Evolutionary conservation across 208 protist genomes (phyloP).

Genomic region (Leishmania braziliensis): DNA sequence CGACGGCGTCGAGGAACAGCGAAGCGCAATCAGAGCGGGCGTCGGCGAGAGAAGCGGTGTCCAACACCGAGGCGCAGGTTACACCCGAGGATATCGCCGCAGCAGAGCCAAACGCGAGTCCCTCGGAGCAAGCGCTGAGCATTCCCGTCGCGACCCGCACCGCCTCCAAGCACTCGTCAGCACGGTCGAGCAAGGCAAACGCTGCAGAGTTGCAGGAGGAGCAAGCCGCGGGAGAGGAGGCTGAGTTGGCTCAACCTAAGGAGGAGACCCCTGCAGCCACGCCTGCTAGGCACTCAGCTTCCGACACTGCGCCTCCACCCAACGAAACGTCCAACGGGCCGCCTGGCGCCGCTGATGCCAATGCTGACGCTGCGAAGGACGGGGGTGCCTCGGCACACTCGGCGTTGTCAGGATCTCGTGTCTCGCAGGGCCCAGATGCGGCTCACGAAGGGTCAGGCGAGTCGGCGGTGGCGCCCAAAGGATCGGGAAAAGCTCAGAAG

Average conservation of each 20-base stretch:
- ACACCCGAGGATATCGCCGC: background rate
- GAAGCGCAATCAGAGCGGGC: background rate
- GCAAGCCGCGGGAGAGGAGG: background rate
- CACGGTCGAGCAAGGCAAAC: background rate
- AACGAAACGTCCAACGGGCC: background rate
- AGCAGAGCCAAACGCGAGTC: background rate
- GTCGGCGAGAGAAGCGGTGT: background rate
- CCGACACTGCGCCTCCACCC: background rate
- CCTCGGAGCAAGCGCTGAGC: slow-evolving; percentile 11
- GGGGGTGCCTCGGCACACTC: background rate
- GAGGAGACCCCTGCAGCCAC: background rate
- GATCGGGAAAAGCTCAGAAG: background rate
- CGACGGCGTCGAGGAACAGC: background rate
- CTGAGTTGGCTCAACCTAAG: background rate
- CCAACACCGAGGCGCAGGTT: background rate
- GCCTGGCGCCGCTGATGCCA: background rate
- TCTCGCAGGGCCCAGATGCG: background rate
- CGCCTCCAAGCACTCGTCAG: background rate
- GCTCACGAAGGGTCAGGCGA: background rate
- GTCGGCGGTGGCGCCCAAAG: background rate
- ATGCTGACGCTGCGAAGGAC: background rate
- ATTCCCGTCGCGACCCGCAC: slow-evolving; percentile 7
- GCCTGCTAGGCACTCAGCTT: background rate
- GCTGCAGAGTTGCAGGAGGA: background rate
- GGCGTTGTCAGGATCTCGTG: background rate